These are phyloP conservation scores for Ziziphus jujuba DNA, from an alignment of 306 rosid species.

Conservation along the genomic window DNA sequence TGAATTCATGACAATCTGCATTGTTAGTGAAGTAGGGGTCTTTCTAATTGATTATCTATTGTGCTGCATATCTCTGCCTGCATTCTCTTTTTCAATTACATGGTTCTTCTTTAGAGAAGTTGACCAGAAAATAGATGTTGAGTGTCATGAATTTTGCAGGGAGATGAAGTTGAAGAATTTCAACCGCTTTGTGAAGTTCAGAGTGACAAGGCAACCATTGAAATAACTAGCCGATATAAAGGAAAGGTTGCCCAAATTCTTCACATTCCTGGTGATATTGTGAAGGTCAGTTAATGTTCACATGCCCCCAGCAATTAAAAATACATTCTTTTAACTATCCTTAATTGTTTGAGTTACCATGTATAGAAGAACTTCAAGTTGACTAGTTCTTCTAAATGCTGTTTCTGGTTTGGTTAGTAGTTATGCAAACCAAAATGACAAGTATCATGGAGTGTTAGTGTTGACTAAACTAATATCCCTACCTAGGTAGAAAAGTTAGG, in stretches of 20 bases:
- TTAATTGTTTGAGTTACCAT: no score
- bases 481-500: neutral
- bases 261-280: constrained; percentile 76
- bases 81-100: neutral
- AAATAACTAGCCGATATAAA: constrained; percentile 90
- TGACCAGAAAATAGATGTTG: neutral
- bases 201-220: constrained; percentile 98
- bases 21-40: neutral
- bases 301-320: neutral
- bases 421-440: no score
- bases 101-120: neutral
- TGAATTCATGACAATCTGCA: no score
- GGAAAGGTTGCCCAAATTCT: constrained; percentile 70
- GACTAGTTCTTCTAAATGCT: no score
- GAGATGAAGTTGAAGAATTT: constrained; percentile 81
- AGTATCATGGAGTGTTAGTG: no score
- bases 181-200: constrained; percentile 97
- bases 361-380: no score
- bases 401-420: no score
- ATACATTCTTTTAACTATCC: neutral
- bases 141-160: constrained; percentile 47
- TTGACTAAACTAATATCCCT: no score
- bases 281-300: constrained; percentile 53
- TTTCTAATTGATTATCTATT: constrained; percentile 13
- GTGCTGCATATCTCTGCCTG: neutral